Base-by-base conservation (phyloP, 148 eudicot species). In the Chenopodium formosanum region DNA sequence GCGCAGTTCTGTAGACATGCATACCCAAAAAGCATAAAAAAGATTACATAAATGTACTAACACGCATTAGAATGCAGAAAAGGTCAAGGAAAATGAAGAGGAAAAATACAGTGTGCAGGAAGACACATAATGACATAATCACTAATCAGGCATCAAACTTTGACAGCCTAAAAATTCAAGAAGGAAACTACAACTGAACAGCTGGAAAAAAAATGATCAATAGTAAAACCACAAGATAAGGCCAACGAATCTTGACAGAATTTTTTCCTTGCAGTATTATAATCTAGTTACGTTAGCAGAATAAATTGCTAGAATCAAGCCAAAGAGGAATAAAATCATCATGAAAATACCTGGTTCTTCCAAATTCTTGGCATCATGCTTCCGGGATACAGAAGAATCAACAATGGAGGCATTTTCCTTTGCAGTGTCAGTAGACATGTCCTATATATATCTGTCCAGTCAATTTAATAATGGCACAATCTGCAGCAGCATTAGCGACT, bases 341-440 rank as follows among this genome's bases (percentile, higher is more conserved):
- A 48, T 50, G 74, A 23, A 13, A n/a, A 19, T 89, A 93, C 97
- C 97, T 88, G 86, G 88, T 73, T 83, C 92, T 50, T 83, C 88
- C 85, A 85, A 68, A 82, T 84, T 85, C 70, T 83, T 88, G 32
- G 53, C 79, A 48, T 89, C 93, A 74, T 77, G 90, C 84, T 89
- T 90, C 86, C 90, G 91, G 67, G 91, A 86, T 75, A 85, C 75
- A 31, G 91, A 90, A 73, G 92, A 92, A 88, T 90, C 91, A 80
- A 89, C 89, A 58, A 89, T 82, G 34, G 97, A 90, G 34, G 78
- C 85, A 80, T 80, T 81, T 79, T 92, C 95, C 84, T 87, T 90
- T 58, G 83, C 86, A 81, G 90, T 89, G 78, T 90, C 91, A 78
- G 90, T 78, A 72, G 91, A 88, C 94, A 93, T 91, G 76, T 87